Conservation (phyloP, 192 early-diverging fungal genomes). For the Lunasporangiospora selenospora region DNA sequence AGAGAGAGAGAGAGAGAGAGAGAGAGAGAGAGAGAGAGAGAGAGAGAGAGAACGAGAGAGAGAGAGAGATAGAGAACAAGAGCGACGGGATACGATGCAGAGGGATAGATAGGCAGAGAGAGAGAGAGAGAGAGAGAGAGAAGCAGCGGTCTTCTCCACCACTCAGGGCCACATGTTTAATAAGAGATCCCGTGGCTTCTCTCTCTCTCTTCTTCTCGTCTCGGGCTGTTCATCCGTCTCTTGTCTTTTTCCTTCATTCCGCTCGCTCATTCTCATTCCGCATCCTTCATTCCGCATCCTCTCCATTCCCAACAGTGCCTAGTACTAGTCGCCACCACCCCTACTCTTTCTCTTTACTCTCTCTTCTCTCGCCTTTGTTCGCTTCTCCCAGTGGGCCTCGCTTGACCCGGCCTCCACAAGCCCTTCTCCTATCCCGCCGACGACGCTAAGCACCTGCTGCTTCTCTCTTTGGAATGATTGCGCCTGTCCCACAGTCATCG, state of each 20-base stretch:
- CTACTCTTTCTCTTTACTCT: background rate
- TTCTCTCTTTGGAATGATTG: slow-evolving; percentile 14
- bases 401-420: background rate
- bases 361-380: too few relatives aligned
- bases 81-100: background rate
- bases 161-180: background rate
- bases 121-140: background rate
- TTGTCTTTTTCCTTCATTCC: background rate
- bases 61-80: background rate
- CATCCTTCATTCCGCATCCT: background rate
- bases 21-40: background rate
- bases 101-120: background rate
- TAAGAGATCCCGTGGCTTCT: background rate
- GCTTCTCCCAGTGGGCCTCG: too few relatives aligned
- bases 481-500: slow-evolving; percentile 19
- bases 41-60: background rate
- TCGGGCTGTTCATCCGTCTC: background rate
- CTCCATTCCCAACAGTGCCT: background rate
- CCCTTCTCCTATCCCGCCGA: background rate
- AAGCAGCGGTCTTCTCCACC: background rate
- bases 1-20: too few relatives aligned
- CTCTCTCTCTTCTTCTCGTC: background rate
- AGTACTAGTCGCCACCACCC: too few relatives aligned
- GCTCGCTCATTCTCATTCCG: background rate
- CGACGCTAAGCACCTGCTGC: background rate